These are phyloP conservation scores for Nissolia schottii DNA, from an alignment of 306 rosid genomes.

Conservation along the genomic window DNA sequence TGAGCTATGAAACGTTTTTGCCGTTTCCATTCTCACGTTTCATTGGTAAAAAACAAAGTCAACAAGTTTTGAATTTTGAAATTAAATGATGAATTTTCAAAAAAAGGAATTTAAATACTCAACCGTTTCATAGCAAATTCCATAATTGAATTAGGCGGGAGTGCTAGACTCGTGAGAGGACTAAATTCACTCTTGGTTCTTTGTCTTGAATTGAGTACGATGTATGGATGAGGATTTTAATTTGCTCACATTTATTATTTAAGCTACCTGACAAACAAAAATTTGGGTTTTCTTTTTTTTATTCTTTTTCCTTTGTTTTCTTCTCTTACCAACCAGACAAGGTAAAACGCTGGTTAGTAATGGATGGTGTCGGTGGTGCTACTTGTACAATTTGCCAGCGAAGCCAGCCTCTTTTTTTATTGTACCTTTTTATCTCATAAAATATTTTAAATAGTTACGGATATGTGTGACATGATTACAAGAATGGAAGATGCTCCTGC, in stretches of 20 bases:
- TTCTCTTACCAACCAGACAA: background rate
- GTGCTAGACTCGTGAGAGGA: background rate
- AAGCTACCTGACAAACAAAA: background rate
- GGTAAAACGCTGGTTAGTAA: background rate
- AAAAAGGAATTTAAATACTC: background rate
- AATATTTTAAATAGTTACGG: background rate
- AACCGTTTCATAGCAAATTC: background rate
- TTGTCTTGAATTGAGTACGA: background rate
- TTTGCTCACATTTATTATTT: background rate
- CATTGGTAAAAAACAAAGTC: background rate
- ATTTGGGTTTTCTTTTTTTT: background rate
- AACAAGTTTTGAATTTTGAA: background rate
- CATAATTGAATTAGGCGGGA: slow-evolving; percentile 12
- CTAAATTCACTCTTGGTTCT: background rate
- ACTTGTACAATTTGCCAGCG: background rate
- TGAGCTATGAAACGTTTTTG: background rate
- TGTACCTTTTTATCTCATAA: background rate
- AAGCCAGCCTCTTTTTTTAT: background rate
- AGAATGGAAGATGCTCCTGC: background rate
- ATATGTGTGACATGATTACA: background rate
- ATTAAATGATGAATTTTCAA: background rate
- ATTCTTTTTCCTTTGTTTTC: background rate
- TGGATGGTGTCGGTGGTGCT: slow-evolving; percentile 1
- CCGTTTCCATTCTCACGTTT: no score
- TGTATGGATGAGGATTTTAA: background rate